Base-by-base conservation (phyloP, 495 filamentous ascomycete genomes). In the Aspergillus heteromorphus region DNA sequence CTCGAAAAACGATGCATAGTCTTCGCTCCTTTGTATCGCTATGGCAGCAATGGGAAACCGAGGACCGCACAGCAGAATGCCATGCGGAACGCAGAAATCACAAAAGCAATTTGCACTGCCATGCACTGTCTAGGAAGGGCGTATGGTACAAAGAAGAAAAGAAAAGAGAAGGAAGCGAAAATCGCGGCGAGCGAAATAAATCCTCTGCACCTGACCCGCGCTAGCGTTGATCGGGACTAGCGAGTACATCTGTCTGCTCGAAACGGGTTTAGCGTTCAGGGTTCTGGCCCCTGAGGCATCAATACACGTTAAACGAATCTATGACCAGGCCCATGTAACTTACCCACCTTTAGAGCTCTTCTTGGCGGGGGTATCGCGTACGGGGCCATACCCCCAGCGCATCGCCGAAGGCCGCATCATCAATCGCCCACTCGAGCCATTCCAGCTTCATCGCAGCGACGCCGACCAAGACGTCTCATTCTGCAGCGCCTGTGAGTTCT, bases 111-210 rank as follows among this genome's bases (percentile, higher is more conserved):
- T 68, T 70, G 70, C 82, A 81, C 86, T 86, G 87, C 73, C 78
- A 79, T 85, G 88, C 80, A 92, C 89, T 93, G 88, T 91, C 88
- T 91, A 81, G 78, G 79, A 86, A 83, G 78, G 81, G 86, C 86
- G 86, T 87, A 67, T 69, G 71, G 73, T 68, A 69, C 67, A 77
- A 69, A 58, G 64, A 70, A 69, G 57, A 63, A 64, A 67, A 61
- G 62, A 54, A 55, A 54, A 67, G 47, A 48, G 55, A 47, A 29
- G 56, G 36, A 52, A 63, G 30, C 6, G 49, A 31, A 42, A 19
- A 50, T 14, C n/a, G 17, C 16, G 11, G 30, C 30, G 48, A 21
- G 19, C 31, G 25, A 38, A 38, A 49, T 51, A 51, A 41, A 25
- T 40, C 18, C 21, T 20, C 3, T 41, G 18, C 40, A 36, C 29